Evolutionary conservation across 225 moss, liverwort and hornwort genomes (phyloP).

Genomic region (Physcomitrium patens): DNA sequence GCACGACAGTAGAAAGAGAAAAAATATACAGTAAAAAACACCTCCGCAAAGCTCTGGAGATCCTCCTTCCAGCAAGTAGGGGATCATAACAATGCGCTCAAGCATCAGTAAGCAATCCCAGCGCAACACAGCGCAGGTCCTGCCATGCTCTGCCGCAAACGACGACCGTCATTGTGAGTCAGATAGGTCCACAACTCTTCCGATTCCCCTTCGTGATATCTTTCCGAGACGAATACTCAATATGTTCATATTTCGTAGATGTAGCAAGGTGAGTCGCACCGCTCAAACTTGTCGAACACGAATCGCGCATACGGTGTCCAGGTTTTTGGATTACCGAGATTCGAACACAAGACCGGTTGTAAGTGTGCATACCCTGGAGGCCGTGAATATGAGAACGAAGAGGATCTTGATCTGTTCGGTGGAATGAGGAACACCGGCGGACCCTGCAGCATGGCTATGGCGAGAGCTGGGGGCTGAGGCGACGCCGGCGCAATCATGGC

Average conservation of each 20-base stretch:
- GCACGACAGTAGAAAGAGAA: background rate
- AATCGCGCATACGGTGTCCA: no score
- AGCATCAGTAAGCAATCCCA: slow-evolving; percentile 7
- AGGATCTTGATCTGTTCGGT: no score
- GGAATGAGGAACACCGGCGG: background rate
- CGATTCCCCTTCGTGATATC: slow-evolving; percentile 26
- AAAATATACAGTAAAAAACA: no score
- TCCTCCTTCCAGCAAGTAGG: background rate
- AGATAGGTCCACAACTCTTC: slow-evolving; percentile 7
- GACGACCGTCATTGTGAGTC: slow-evolving; percentile 12
- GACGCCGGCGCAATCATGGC: slow-evolving; percentile 38
- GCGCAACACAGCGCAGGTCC: slow-evolving; percentile 12
- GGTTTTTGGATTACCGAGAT: no score
- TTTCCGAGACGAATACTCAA: fast-evolving
- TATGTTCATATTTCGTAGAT: background rate
- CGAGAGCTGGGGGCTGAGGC: slow-evolving; percentile 14
- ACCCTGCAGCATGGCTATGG: slow-evolving; percentile 23
- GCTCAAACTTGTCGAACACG: background rate
- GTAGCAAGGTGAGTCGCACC: no score
- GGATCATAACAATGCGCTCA: slow-evolving; percentile 22
- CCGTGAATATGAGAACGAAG: no score
- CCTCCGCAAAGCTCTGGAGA: background rate
- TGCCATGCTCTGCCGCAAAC: background rate
- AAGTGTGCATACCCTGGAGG: no score
- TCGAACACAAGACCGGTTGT: no score